These are phyloP conservation scores for Salix arbutifolia DNA, from an alignment of 345 rosid genomes.

Conservation along the genomic window DNA sequence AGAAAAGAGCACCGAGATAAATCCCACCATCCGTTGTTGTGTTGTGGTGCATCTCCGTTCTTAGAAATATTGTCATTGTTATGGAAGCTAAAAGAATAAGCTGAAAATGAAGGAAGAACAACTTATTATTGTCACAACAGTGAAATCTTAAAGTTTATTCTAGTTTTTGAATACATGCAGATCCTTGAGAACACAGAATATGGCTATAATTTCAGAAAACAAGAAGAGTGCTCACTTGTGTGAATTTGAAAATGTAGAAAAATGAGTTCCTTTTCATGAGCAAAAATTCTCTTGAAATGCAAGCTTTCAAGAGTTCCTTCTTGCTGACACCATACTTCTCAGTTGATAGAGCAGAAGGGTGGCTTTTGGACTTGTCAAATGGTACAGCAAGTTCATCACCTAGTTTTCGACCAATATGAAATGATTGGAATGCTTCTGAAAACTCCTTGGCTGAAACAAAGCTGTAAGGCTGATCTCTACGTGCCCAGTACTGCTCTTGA, in stretches of 20 bases:
- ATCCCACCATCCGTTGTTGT: conserved; percentile 57
- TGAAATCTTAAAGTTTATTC: neutral
- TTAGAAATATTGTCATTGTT: conserved; percentile 56
- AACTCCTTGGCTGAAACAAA: conserved; percentile 57
- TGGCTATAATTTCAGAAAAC: neutral
- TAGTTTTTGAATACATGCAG: neutral
- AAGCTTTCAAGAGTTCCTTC: conserved; percentile 63
- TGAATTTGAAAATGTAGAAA: conserved; percentile 59
- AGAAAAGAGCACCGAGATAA: conserved; percentile 70
- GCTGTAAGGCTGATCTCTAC: conserved; percentile 49
- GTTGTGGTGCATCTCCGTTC: conserved; percentile 67
- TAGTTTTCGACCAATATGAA: conserved; percentile 51
- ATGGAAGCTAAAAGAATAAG: conserved; percentile 46
- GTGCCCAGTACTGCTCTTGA: conserved; percentile 78
- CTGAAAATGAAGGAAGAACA: conserved; percentile 33
- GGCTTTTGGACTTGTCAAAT: conserved; percentile 67
- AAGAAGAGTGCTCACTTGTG: conserved; percentile 29
- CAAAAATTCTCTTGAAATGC: conserved; percentile 65
- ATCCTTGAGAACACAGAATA: conserved; percentile 5
- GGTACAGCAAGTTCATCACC: conserved; percentile 68
- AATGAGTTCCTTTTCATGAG: conserved; percentile 91
- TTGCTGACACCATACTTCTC: conserved; percentile 56
- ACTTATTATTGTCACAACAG: neutral
- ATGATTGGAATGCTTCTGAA: conserved; percentile 62
- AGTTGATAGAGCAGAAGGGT: conserved; percentile 70